phyloP scores from a whole-genome alignment of 1,284 basidiomycete species.

The Trametes pubescens region DNA sequence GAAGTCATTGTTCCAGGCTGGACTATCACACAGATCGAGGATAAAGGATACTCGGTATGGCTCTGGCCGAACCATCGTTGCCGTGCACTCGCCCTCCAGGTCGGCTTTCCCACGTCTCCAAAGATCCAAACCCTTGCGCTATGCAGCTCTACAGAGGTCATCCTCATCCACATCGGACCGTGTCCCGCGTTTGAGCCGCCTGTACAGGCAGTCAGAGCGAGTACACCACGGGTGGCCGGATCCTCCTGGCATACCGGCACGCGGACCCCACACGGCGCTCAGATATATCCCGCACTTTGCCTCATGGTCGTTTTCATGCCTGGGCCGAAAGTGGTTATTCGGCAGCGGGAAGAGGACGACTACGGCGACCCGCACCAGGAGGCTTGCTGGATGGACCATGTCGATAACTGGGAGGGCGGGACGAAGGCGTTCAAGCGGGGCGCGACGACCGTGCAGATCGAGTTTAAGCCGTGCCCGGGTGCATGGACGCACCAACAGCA shows the following conservation, averaged over 20 bases:
- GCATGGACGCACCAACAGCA: constrained; percentile 1
- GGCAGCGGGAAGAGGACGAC: not conserved
- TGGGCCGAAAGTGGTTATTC: not conserved
- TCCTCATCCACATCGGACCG: constrained; percentile 6
- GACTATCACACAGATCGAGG: not conserved
- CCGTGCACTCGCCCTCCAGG: not conserved
- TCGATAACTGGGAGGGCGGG: constrained; percentile 4
- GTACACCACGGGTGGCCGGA: not conserved
- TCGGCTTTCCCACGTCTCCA: constrained; percentile 6
- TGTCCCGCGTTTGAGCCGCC: not conserved
- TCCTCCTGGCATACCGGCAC: not conserved
- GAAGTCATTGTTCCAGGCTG: constrained; percentile 8
- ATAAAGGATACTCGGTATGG: constrained; percentile 9
- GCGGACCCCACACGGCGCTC: not conserved
- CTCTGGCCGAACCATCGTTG: not conserved
- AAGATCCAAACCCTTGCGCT: constrained; percentile 6
- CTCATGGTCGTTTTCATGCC: constrained; percentile 1
- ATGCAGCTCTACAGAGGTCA: not conserved
- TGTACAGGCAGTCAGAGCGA: not conserved
- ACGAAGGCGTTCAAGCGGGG: constrained; percentile 1
- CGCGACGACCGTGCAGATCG: not conserved
- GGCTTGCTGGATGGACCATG: constrained; percentile 6
- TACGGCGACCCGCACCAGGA: not conserved
- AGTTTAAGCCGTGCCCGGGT: constrained; percentile 4
- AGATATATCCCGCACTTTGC: not conserved